These are phyloP conservation scores for Verticillium albo-atrum DNA, from an alignment of 2,329 filamentous ascomycete genomes.

Conservation along the genomic window DNA sequence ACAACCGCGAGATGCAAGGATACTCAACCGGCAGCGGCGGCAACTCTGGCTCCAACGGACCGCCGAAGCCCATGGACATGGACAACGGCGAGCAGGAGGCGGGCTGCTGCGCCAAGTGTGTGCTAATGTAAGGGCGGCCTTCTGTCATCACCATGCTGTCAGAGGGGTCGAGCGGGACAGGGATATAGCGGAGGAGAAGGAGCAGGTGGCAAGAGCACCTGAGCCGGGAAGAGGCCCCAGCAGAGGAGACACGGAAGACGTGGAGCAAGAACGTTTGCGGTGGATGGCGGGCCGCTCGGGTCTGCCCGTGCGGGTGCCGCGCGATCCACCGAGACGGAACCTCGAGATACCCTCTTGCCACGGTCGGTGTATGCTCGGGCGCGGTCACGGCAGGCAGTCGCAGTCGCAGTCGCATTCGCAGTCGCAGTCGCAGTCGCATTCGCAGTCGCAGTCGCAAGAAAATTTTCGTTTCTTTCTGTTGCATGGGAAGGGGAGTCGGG, in stretches of 20 bases:
- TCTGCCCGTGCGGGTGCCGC: neutral
- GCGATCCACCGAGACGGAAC: neutral
- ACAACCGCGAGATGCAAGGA: slow-evolving; percentile 96
- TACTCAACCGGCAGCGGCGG: slow-evolving; percentile 69
- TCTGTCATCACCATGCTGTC: neutral
- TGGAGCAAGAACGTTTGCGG: neutral
- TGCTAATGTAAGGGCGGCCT: slow-evolving; percentile 67
- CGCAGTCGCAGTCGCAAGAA: slow-evolving; percentile 6
- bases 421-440: neutral
- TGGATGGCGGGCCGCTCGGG: slow-evolving; percentile 1
- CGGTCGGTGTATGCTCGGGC: slow-evolving; percentile 1
- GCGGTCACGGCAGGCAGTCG: neutral
- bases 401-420: slow-evolving; percentile 1
- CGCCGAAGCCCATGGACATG: slow-evolving; percentile 72
- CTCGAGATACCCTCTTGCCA: slow-evolving; percentile 3
- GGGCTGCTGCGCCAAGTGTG: slow-evolving; percentile 82
- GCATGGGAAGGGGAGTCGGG: slow-evolving; percentile 34
- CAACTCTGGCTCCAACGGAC: slow-evolving; percentile 57
- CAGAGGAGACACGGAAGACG: neutral
- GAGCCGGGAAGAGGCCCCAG: neutral
- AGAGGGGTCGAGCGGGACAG: neutral
- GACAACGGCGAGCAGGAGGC: slow-evolving; percentile 62
- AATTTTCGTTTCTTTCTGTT: slow-evolving; percentile 19
- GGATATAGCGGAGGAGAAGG: neutral
- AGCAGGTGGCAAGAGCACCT: neutral